A percentile compares a stretch with the other conserved stretches of the same genome.
Evolutionary conservation across 2,329 filamentous ascomycete genomes (phyloP).

Genomic region (Trichoderma brevicompactum): DNA sequence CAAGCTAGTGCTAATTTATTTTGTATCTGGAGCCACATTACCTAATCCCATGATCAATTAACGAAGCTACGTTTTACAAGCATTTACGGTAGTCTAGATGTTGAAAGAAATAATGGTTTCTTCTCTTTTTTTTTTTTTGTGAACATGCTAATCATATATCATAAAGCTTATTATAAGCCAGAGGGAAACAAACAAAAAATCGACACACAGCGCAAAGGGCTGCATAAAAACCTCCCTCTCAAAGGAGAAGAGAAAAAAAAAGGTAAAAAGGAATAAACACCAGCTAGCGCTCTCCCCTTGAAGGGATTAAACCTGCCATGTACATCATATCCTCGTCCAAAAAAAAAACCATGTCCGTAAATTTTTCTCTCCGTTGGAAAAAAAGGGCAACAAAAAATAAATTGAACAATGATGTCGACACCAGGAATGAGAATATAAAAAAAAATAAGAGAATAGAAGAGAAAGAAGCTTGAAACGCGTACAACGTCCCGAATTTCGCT

Average conservation of each 20-base stretch:
- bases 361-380: neutral
- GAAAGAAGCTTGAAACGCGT: neutral
- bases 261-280: conserved; percentile 3
- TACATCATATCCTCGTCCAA: conserved; percentile 19
- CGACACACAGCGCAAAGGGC: neutral
- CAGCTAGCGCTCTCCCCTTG: conserved; percentile 7
- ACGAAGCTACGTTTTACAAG: neutral
- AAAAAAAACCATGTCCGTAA: neutral
- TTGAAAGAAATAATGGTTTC: neutral
- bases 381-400: neutral
- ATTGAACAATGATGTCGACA: conserved; percentile 8
- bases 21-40: neutral
- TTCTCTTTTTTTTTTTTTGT: neutral
- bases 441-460: neutral
- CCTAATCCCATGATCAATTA: no score
- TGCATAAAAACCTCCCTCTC: neutral
- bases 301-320: conserved; percentile 9
- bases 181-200: neutral
- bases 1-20: neutral
- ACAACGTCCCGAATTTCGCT: neutral
- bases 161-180: conserved; percentile 8
- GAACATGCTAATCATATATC: conserved; percentile 8
- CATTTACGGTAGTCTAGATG: neutral
- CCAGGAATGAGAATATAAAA: conserved; percentile 1
- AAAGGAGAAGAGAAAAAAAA: neutral